phyloP scores from a whole-genome alignment of 1,284 basidiomycete genomes.

The Naganishia sp. region DNA sequence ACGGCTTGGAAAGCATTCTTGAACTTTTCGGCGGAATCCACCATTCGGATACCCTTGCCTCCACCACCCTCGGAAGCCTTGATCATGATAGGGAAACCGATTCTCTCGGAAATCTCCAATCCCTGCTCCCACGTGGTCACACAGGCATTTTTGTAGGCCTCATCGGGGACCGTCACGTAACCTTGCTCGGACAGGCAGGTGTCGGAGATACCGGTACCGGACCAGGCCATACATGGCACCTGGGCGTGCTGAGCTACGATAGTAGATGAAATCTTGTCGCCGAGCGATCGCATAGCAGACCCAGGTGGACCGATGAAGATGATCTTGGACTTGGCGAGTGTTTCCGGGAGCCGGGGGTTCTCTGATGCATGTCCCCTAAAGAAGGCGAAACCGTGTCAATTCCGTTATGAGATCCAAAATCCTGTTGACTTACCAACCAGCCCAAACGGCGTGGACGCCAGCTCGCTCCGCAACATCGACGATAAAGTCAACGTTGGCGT shows the following conservation, averaged over 20 bases:
- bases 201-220: slow-evolving; percentile 89
- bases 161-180: slow-evolving; percentile 90
- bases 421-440: slow-evolving; percentile 75
- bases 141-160: slow-evolving; percentile 86
- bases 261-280: slow-evolving; percentile 99
- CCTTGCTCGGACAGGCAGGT: slow-evolving; percentile 83
- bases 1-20: slow-evolving; percentile 93
- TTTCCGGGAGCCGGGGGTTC: slow-evolving; percentile 97
- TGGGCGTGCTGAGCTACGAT: slow-evolving; percentile 97
- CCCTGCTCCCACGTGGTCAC: slow-evolving; percentile 89
- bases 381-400: background rate
- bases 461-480: slow-evolving; percentile 96
- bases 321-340: slow-evolving; percentile 88
- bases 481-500: slow-evolving; percentile 99
- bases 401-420: background rate
- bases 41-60: slow-evolving; percentile 97
- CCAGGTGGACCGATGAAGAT: slow-evolving; percentile 99
- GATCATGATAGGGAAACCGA: slow-evolving; percentile 99
- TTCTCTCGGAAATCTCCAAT: slow-evolving; percentile 75
- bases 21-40: slow-evolving; percentile 81
- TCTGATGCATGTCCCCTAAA: slow-evolving; percentile 91
- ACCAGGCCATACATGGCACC: slow-evolving; percentile 99
- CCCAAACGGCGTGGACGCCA: slow-evolving; percentile 99
- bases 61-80: slow-evolving; percentile 99
- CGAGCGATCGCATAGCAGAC: slow-evolving; percentile 97